phyloP scores from a whole-genome alignment of 139 green algal species.

The Edaphochlamys debaryana region DNA sequence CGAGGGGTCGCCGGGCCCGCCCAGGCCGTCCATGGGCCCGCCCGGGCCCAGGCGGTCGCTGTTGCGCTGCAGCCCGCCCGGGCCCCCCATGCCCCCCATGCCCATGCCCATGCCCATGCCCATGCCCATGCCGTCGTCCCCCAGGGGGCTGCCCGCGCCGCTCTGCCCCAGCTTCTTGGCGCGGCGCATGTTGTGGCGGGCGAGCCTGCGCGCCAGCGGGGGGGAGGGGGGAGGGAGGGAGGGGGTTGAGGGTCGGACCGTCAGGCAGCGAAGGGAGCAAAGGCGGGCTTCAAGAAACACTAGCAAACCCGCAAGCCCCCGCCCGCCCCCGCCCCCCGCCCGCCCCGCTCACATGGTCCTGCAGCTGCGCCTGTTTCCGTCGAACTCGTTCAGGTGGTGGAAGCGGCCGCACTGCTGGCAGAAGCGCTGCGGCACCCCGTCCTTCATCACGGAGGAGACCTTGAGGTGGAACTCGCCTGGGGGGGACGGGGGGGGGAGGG shows the following conservation, averaged over 20 bases:
- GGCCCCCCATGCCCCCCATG: background rate
- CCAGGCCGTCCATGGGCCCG: too few species aligned
- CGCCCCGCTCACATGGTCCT: conserved; percentile 19
- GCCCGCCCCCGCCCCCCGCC: background rate
- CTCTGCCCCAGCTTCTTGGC: conserved; percentile 33
- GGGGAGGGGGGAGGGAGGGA: too few species aligned
- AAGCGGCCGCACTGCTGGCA: conserved; percentile 94
- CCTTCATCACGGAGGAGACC: conserved; percentile 62
- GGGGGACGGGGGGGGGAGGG: too few species aligned
- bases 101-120: background rate
- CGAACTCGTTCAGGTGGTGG: conserved; percentile 88
- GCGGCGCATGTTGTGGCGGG: conserved; percentile 26
- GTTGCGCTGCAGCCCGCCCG: too few species aligned
- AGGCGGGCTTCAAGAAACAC: too few species aligned
- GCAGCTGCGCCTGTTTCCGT: conserved; percentile 78
- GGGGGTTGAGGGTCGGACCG: too few species aligned
- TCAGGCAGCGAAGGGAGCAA: too few species aligned
- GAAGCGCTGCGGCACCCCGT: conserved; percentile 79
- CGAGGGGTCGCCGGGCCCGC: too few species aligned
- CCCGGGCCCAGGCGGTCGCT: too few species aligned
- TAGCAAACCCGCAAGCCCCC: too few species aligned
- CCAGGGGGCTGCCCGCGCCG: background rate
- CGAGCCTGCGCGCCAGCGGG: background rate
- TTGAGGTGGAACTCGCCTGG: conserved; percentile 46
- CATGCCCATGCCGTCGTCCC: background rate